These are phyloP conservation scores for Gilbertella persicaria DNA, from an alignment of 371 early-diverging fungal genomes.

Conservation along the genomic window DNA sequence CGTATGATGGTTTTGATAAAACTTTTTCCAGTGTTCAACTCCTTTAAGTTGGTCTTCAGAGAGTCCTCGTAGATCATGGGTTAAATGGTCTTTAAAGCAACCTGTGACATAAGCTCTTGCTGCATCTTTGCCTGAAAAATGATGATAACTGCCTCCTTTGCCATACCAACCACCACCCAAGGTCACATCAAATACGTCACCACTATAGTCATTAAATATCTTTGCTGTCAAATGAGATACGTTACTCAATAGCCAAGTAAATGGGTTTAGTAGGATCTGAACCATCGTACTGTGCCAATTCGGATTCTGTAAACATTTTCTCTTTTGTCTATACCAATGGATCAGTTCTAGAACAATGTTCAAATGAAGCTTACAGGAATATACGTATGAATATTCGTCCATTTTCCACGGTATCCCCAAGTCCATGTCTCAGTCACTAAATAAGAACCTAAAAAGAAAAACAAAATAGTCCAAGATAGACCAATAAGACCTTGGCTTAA, in stretches of 20 bases:
- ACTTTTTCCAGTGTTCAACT: constrained; percentile 84
- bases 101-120: constrained; percentile 94
- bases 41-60: constrained; percentile 67
- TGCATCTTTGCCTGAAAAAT: constrained; percentile 94
- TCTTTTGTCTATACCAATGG: constrained; percentile 40
- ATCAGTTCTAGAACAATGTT: neutral
- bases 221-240: neutral
- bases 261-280: constrained; percentile 74
- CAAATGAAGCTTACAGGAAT: constrained; percentile 52
- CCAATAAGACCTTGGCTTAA: constrained; percentile 26
- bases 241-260: constrained; percentile 87
- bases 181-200: constrained; percentile 90
- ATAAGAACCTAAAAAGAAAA: constrained; percentile 66
- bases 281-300: constrained; percentile 83
- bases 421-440: constrained; percentile 77
- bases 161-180: constrained; percentile 75
- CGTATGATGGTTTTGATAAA: constrained; percentile 82
- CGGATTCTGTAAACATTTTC: constrained; percentile 68
- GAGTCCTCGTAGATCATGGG: constrained; percentile 91
- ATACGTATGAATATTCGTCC: constrained; percentile 73
- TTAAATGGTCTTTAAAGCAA: constrained; percentile 89
- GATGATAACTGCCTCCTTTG: constrained; percentile 79
- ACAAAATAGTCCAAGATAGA: constrained; percentile 37
- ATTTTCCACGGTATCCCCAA: constrained; percentile 78
- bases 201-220: constrained; percentile 37